Evolutionary conservation across 805 yeast genomes (phyloP), one percentile per base, ranked within the genome.

Genomic region (Sugiyamaella qingdaonensis): DNA sequence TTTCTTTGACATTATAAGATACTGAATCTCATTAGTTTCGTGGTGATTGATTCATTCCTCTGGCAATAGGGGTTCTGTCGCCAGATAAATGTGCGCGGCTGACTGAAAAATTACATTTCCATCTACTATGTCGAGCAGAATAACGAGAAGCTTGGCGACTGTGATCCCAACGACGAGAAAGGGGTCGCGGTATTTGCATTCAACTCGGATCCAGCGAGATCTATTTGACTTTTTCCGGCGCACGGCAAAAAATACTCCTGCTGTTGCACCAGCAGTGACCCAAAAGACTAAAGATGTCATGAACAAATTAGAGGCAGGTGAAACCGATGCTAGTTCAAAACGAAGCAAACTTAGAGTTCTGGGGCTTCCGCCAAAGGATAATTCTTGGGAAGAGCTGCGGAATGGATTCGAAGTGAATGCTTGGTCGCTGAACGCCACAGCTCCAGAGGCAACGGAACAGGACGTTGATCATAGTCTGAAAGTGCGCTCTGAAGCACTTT

Each of bases 391-490:
- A 35, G 52, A 48, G 19, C 52, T 48, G 24, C 19, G 43, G 18
- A 51, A 48, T 32, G 58, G 55, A 24, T 56, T 58, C 52, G 53
- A 29, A 10, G 52, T 68, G 49, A 47, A 54, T n/a, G 61, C 70
- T 8, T 68, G 65, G 64, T 71, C 72, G 24, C 57, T 65, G 4
- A 58, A 53, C 36, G 56, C 50, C 29, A 53, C 58, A 51, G 46
- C 55, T 11, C 53, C 62, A 9, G 59, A 55, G 33, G 51, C 67
- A 32, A 53, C 61, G 1, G 48, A 39, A 4, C 43, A 44, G 21
- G 35, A 54, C 19, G 55, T 60, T 24, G 42, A 41, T 8, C 29
- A 44, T 8, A 55, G 56, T 3, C 49, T 54, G 10, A 13, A 51
- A 24, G 11, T 31, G 7, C 43, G 34, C 2, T 14, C 46, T n/a